Evolutionary conservation across 2,329 filamentous ascomycete genomes (phyloP), one percentile per base, ranked within the genome.

Genomic region (Ceratocystis destructans): DNA sequence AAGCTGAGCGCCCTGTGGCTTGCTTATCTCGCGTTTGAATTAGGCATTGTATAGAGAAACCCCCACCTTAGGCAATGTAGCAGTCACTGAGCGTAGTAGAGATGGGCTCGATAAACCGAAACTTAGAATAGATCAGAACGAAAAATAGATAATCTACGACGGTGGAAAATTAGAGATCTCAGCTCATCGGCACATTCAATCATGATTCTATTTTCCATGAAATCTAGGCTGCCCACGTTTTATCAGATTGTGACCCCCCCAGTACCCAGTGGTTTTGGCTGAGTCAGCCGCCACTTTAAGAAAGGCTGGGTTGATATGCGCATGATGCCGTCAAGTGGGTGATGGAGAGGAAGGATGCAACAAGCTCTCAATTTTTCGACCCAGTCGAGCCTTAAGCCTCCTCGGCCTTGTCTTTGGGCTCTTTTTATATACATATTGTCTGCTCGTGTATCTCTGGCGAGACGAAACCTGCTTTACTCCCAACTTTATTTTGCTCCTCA

Each of bases 321-420:
- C 64, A 68, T 68, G 37, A 68, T 68, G 44, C 66, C 62, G 62
- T 48, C 55, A 45, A 46, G 37, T 64, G 61, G 55, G 44, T 46
- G 50, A 64, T 41, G 45, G 22, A 22, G 31, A 62, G 15, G 41
- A 64, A 55, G 64, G 61, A 57, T 64, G 62, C 22, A 68, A 64
- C 64, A 68, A 68, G 64, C 67, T 68, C 67, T 68, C 61, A 61
- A 68, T 68, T 67, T 68, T 68, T 68, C 64, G 50, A 55, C 64
- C 66, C 50, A 68, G 44, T 33, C 50, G 50, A 68, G 66, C 63
- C 66, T 65, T 68, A 65, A 62, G 41, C 64, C 57, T 33, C 65
- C 61, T 64, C 50, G 44, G 33, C 50, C 33, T 53, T 44, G 28
- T 44, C 31, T 55, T 68, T 68, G 61, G 67, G 64, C 67, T 64